Conservation (phyloP, 768 basidiomycete genomes). For the Kockovaella imperatae region DNA sequence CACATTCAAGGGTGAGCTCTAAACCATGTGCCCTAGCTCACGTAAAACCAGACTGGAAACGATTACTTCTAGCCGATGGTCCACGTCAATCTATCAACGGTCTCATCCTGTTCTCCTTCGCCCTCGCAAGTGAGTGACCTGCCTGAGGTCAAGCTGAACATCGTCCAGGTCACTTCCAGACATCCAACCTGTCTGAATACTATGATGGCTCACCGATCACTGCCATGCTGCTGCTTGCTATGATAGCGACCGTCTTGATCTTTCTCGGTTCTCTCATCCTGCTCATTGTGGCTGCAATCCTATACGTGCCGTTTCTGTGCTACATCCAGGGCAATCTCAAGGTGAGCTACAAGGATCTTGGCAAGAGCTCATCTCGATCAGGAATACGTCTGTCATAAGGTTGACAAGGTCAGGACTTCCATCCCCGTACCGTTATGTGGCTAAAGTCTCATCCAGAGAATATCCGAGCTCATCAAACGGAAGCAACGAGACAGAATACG, state of each 20-base stretch:
- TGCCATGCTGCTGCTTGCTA: constrained; percentile 74
- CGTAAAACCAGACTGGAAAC: constrained; percentile 66
- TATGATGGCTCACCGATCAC: constrained; percentile 60
- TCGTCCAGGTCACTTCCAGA: no score
- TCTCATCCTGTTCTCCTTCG: constrained; percentile 92
- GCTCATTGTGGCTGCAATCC: constrained; percentile 72
- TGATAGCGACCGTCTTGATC: constrained; percentile 80
- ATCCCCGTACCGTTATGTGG: background rate
- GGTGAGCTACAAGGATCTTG: constrained; percentile 47
- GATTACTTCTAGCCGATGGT: constrained; percentile 81
- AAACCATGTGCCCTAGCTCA: background rate
- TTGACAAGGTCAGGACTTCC: constrained; percentile 70
- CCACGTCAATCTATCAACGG: constrained; percentile 97
- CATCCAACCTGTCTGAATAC: constrained; percentile 51
- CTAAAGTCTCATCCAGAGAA: constrained; percentile 55
- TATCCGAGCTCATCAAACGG: constrained; percentile 84
- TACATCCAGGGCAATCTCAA: constrained; percentile 97
- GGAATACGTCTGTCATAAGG: constrained; percentile 98
- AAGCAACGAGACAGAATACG: constrained; percentile 77
- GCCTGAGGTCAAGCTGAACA: no score
- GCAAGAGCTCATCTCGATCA: constrained; percentile 45
- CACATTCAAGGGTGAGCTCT: constrained; percentile 80
- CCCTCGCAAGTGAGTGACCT: constrained; percentile 65
- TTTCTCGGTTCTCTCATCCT: constrained; percentile 77
- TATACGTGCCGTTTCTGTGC: constrained; percentile 86